Conservation (phyloP, 2,329 filamentous ascomycete species). For the Fusarium ramigenum region DNA sequence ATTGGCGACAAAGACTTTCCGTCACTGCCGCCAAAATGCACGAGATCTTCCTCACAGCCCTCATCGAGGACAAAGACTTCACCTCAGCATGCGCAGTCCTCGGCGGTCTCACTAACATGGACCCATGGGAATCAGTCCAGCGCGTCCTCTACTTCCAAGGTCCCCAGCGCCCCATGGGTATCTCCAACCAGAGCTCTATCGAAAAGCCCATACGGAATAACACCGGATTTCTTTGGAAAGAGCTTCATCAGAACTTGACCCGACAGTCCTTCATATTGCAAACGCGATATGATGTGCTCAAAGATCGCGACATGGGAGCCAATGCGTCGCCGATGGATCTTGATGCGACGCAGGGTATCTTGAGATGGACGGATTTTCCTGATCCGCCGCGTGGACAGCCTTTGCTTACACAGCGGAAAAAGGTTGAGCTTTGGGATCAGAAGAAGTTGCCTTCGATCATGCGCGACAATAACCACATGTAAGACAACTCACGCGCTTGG, state of each 20-base stretch:
- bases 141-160: conserved; percentile 65
- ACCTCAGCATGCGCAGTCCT: conserved; percentile 61
- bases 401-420: conserved; percentile 61
- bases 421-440: conserved; percentile 65
- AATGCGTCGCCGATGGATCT: conserved; percentile 49
- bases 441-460: conserved; percentile 59
- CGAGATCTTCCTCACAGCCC: conserved; percentile 67
- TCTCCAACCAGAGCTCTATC: conserved; percentile 54
- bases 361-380: conserved; percentile 69
- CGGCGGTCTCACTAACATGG: conserved; percentile 66
- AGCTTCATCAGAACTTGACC: conserved; percentile 62
- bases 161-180: conserved; percentile 55
- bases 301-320: conserved; percentile 58
- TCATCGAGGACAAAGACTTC: conserved; percentile 61
- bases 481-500: conserved; percentile 1
- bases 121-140: conserved; percentile 58
- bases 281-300: conserved; percentile 62
- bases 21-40: conserved; percentile 47
- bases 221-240: conserved; percentile 57
- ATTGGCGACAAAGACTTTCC: accelerated
- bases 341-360: conserved; percentile 55
- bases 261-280: conserved; percentile 68
- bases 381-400: conserved; percentile 62
- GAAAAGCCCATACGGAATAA: conserved; percentile 53
- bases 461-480: conserved; percentile 64